A percentile compares a stretch with the other conserved stretches of the same genome.
Evolutionary conservation across 345 rosid species (phyloP).

Genomic region (Moricandia moricandioides): DNA sequence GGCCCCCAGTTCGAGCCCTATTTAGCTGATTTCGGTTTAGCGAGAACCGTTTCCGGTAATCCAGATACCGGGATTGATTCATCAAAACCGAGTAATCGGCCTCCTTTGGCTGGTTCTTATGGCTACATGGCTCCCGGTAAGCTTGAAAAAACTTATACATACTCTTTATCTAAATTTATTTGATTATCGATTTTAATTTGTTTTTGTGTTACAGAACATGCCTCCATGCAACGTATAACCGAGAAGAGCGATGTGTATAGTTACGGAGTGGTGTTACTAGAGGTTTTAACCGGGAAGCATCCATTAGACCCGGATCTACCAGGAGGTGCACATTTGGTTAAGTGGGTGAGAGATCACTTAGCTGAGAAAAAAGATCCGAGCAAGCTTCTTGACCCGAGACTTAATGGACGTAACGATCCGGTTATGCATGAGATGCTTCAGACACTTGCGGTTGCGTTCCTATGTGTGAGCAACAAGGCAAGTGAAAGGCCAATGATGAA

Average conservation of each 20-base stretch:
- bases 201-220: conserved; percentile 54
- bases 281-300: conserved; percentile 75
- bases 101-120: conserved; percentile 66
- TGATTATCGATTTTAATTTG: not conserved
- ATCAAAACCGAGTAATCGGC: conserved; percentile 49
- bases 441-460: conserved; percentile 72
- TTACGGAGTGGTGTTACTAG: conserved; percentile 75
- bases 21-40: conserved; percentile 87
- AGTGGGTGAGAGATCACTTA: conserved; percentile 78
- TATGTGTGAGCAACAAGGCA: conserved; percentile 66
- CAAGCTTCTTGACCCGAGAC: conserved; percentile 60
- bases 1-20: conserved; percentile 68
- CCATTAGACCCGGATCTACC: conserved; percentile 78
- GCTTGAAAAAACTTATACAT: not conserved
- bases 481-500: conserved; percentile 92
- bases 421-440: conserved; percentile 87
- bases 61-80: conserved; percentile 42
- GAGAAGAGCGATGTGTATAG: conserved; percentile 81
- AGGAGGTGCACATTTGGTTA: conserved; percentile 63
- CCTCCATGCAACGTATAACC: conserved; percentile 58
- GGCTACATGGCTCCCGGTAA: conserved; percentile 96
- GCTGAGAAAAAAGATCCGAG: conserved; percentile 66
- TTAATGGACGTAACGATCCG: conserved; percentile 61
- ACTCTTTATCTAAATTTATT: not conserved
- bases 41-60: conserved; percentile 45